Evolutionary conservation across 2,329 filamentous ascomycete species (phyloP), one percentile per base, ranked within the genome.

Genomic region (Paecilomyces fulvus): DNA sequence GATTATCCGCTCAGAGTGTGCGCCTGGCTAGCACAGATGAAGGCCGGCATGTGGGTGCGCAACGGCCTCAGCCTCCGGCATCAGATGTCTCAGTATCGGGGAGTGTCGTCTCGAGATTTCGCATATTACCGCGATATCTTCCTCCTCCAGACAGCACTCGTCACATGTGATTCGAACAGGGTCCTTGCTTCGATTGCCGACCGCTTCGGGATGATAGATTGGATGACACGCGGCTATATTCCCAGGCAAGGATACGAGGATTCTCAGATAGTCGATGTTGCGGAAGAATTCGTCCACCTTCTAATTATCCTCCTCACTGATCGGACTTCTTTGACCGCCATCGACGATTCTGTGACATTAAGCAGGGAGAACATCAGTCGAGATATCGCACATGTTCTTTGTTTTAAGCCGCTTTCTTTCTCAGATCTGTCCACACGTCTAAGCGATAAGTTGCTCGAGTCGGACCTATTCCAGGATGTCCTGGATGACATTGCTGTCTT

Each of bases 1-100:
- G 94, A 99, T 70, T 96, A 90, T 65, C 92, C 95, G 0, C 79
- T 99, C 3, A 83, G 95, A 54, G 92, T 97, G 0, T 96, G 91
- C 69, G 91, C 90, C 20, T 99, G 94, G 94, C 79, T 99, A 30
- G 89, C 94, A 5, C 95, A 99, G 75, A 97, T 99, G 85, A 96
- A 95, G 71, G 91, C 92, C 17, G 90, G 91, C 53, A 95, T 97
- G 86, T 99, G 95, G 94, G 92, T 99, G 60, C 86, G 94, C 56
- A 99, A 99, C 68, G 94, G 94, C 1, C 90, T 99, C 67, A 97
- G 92, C 65, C 81, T 99, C 53, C 85, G 92, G 43, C 94, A 99
- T 70, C 94, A 99, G 73, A 94, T 95, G 70, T 88, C 88, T 54
- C 94, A 92, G 17, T 99, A 99, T 70, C 86, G 91, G 14, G 92